Evolutionary conservation across 164 flowering plant genomes (phyloP), one percentile per base, ranked within the genome.

Genomic region (Berberis thunbergii): DNA sequence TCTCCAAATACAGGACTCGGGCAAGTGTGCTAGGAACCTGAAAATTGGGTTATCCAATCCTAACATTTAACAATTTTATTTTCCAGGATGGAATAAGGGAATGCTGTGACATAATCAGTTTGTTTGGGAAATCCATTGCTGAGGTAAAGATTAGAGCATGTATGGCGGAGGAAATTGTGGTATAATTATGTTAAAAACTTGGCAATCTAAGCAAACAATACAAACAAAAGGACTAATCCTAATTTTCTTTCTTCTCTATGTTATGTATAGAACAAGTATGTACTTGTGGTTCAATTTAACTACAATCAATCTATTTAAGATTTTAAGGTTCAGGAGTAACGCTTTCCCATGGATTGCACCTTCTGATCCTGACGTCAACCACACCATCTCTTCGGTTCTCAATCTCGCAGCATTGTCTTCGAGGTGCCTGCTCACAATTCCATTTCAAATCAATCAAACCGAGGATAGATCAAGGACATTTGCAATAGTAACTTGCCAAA

Each of bases 371-470:
- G 54, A 83, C 67, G 54, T 53, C 67, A 73, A 86, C 11, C 7
- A 55, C 68, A 3, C 70, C 48, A 26, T 64, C 54, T 1, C 66
- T 68, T 0, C 49, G 4, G 11, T 75, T 71, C 59, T 63, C 45
- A 1, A 84, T 73, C 54, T 84, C 85, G 38, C 87, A 80, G 73
- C 97, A 87, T 5, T 86, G 84, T 65, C 94, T 84, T 0, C 82
- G 74, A 1, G 80, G 80, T 44, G 75, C 85, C 91, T 84, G 83
- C 70, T 44, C 53, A 49, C 40, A 2, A 4, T 7, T 42, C 45
- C 56, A 49, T 53, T 41, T 26, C 11, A 1, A 58, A 9, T 57
- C 10, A 54, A 48, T 85, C 80, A 1, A 73, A 80, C 59, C 79
- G 73, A 7, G 72, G 1, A 26, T 26, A 26, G 26, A 26, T 26